phyloP scores from a whole-genome alignment of 176 grass and related monocot species.

The Poa pratensis region DNA sequence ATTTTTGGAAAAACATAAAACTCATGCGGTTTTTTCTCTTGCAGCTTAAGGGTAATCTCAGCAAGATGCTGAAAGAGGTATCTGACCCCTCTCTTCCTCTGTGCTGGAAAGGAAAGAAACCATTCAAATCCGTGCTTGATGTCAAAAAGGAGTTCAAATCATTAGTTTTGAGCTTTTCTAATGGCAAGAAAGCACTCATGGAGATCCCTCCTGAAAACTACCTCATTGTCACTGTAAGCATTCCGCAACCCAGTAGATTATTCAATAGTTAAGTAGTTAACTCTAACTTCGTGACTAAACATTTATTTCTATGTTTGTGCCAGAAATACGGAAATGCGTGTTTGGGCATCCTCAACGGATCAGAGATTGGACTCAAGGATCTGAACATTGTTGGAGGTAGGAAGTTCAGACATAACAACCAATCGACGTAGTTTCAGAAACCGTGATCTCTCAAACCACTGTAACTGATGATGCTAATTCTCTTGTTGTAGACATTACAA shows the following conservation, averaged over 20 bases:
- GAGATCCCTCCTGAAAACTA: slow-evolving; percentile 97
- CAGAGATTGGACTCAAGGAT: slow-evolving; percentile 73
- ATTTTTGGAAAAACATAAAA: slow-evolving; percentile 16
- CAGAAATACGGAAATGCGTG: slow-evolving; percentile 94
- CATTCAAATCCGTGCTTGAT: slow-evolving; percentile 86
- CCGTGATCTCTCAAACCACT: not conserved
- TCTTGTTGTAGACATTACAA: slow-evolving; percentile 67
- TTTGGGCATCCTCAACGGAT: slow-evolving; percentile 96
- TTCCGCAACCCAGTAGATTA: not conserved
- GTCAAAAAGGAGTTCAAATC: slow-evolving; percentile 86
- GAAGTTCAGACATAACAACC: slow-evolving; percentile 15
- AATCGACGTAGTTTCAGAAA: not conserved
- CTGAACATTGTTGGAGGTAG: slow-evolving; percentile 94
- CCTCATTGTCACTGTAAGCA: slow-evolving; percentile 88
- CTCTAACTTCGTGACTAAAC: not conserved
- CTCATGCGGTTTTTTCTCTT: slow-evolving; percentile 36
- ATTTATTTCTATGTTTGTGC: slow-evolving; percentile 28
- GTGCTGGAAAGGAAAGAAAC: slow-evolving; percentile 90
- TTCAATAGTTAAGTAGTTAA: not conserved
- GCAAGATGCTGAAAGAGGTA: slow-evolving; percentile 63
- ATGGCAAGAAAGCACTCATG: slow-evolving; percentile 62
- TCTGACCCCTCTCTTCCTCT: slow-evolving; percentile 72
- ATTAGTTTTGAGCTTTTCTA: slow-evolving; percentile 69
- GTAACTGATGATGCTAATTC: not conserved
- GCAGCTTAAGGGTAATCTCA: slow-evolving; percentile 75